phyloP scores from a whole-genome alignment of 1,139 yeast genomes.

The Hyphopichia pseudoburtonii region DNA sequence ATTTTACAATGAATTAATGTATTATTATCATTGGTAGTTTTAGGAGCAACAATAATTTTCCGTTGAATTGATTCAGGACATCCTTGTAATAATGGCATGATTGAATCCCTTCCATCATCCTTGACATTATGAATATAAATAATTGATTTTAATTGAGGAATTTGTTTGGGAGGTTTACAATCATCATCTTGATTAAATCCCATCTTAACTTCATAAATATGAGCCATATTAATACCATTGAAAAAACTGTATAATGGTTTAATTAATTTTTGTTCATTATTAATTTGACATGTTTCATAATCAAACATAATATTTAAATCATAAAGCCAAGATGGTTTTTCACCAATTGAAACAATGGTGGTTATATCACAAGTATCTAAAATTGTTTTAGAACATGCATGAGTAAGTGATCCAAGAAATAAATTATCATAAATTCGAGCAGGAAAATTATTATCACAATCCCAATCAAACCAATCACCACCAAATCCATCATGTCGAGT shows the following conservation, averaged over 20 bases:
- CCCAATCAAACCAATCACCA: slow-evolving; percentile 36
- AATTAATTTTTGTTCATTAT: slow-evolving; percentile 10
- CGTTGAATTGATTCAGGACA: slow-evolving; percentile 33
- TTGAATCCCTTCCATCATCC: slow-evolving; percentile 43
- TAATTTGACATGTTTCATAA: slow-evolving; percentile 17
- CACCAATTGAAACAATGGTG: slow-evolving; percentile 37
- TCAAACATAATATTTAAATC: slow-evolving; percentile 20
- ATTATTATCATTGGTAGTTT: slow-evolving; percentile 29
- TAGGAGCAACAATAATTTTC: slow-evolving; percentile 25
- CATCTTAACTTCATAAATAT: slow-evolving; percentile 29
- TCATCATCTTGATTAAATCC: slow-evolving; percentile 5
- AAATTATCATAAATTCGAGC: slow-evolving; percentile 29
- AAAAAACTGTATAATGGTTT: slow-evolving; percentile 28
- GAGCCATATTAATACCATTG: slow-evolving; percentile 22
- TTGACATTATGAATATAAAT: slow-evolving; percentile 36
- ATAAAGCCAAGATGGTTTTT: slow-evolving; percentile 35
- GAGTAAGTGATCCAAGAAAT: slow-evolving; percentile 36
- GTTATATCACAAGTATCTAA: slow-evolving; percentile 23
- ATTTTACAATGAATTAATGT: slow-evolving; percentile 86
- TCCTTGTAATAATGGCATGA: slow-evolving; percentile 29
- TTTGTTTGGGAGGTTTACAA: slow-evolving; percentile 10
- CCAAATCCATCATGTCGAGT: not conserved
- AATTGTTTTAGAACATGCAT: slow-evolving; percentile 35
- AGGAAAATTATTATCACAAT: slow-evolving; percentile 39
- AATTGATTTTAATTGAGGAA: slow-evolving; percentile 24